Evolutionary conservation across 345 rosid species (phyloP).

Genomic region (Citrus cavaleriei): DNA sequence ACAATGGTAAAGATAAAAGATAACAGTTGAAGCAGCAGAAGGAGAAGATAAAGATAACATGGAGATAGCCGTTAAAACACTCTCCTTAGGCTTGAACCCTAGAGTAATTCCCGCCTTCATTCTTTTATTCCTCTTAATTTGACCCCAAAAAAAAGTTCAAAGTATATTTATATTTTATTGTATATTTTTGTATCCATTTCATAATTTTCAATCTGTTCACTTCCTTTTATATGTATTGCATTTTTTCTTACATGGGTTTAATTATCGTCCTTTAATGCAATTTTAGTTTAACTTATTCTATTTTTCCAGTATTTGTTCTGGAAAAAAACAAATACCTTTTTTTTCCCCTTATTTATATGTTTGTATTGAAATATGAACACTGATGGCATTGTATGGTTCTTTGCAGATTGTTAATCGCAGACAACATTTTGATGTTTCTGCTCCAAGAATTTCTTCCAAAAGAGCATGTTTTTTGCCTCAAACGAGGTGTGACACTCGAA

Average conservation of each 20-base stretch:
- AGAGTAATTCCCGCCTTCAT: constrained; percentile 6
- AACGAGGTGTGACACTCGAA: constrained; percentile 8
- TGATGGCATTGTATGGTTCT: background rate
- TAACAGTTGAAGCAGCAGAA: background rate
- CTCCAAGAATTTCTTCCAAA: constrained; percentile 24
- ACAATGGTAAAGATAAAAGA: no score
- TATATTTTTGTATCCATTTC: background rate
- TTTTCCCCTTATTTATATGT: background rate
- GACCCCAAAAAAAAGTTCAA: background rate
- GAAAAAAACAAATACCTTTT: no score
- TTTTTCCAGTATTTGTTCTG: background rate
- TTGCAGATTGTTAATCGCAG: constrained; percentile 38
- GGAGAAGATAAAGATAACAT: constrained; percentile 13
- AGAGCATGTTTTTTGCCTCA: constrained; percentile 29
- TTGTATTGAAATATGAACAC: background rate
- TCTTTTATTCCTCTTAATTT: background rate
- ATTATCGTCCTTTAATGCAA: background rate
- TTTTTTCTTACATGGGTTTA: background rate
- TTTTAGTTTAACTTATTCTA: background rate
- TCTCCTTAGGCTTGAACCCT: constrained; percentile 26
- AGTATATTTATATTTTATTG: background rate
- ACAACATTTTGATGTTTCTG: constrained; percentile 9
- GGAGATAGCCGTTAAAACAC: constrained; percentile 34
- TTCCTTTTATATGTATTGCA: background rate
- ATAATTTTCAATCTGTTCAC: background rate